Evolutionary conservation across 192 early-diverging fungal species (phyloP).

Genomic region (Coemansia umbellata): DNA sequence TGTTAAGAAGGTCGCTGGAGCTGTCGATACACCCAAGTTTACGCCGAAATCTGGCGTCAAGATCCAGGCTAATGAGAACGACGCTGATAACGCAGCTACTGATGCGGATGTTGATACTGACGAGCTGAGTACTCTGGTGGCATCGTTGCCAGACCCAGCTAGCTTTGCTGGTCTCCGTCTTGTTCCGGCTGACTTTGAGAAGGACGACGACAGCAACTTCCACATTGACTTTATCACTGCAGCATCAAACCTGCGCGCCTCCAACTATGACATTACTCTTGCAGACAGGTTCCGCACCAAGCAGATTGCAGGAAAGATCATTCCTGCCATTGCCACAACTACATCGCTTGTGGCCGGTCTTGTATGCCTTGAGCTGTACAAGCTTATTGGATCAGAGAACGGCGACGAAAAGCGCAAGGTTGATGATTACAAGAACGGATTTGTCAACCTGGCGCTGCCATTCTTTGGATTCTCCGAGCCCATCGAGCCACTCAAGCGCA

Average conservation of each 20-base stretch:
- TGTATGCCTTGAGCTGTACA: slow-evolving; percentile 96
- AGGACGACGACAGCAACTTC: slow-evolving; percentile 99
- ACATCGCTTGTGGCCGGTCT: slow-evolving; percentile 95
- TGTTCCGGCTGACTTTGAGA: slow-evolving; percentile 93
- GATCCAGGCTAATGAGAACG: slow-evolving; percentile 94
- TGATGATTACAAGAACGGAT: slow-evolving; percentile 99
- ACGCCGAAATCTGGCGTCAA: slow-evolving; percentile 87
- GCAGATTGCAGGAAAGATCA: slow-evolving; percentile 88
- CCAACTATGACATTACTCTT: slow-evolving; percentile 70
- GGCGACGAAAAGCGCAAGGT: slow-evolving; percentile 62
- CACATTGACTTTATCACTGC: slow-evolving; percentile 99
- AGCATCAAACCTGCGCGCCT: slow-evolving; percentile 88
- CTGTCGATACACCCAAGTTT: slow-evolving; percentile 76
- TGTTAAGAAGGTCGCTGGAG: slow-evolving; percentile 59
- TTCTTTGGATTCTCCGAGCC: slow-evolving; percentile 99
- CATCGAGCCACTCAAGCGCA: slow-evolving; percentile 79
- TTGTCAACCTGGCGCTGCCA: slow-evolving; percentile 94
- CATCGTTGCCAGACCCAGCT: slow-evolving; percentile 72
- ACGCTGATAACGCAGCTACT: slow-evolving; percentile 50
- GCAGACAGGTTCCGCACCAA: slow-evolving; percentile 82
- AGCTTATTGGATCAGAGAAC: slow-evolving; percentile 55
- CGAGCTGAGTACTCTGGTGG: slow-evolving; percentile 65
- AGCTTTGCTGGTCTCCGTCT: slow-evolving; percentile 80
- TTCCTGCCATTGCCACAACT: slow-evolving; percentile 92
- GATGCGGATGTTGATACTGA: slow-evolving; percentile 10